Evolutionary conservation across 2,329 filamentous ascomycete genomes (phyloP).

Genomic region (Aspergillus brunneoviolaceus): DNA sequence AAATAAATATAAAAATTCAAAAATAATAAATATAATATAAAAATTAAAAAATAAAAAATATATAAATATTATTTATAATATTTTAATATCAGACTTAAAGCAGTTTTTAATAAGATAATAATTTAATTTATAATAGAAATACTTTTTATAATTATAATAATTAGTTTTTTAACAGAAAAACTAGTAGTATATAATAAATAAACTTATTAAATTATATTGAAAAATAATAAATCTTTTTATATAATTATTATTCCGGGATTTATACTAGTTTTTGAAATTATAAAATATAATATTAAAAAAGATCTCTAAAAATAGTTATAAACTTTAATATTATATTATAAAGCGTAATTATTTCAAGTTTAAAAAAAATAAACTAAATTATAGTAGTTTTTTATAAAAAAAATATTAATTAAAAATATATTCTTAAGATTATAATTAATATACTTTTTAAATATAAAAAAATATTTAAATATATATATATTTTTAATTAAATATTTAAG

Average conservation of each 20-base stretch:
- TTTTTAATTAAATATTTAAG: too few species aligned
- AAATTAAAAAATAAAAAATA: not conserved
- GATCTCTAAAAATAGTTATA: not conserved
- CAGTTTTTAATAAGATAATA: not conserved
- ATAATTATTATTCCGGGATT: not conserved
- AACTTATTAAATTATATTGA: not conserved
- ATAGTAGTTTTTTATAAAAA: too few species aligned
- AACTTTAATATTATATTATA: too few species aligned
- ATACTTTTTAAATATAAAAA: too few species aligned
- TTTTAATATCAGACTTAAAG: not conserved
- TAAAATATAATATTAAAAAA: not conserved
- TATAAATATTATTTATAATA: not conserved
- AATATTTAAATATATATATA: too few species aligned
- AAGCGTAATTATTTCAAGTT: fast-evolving
- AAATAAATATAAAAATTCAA: not conserved
- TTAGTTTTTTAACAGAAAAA: not conserved
- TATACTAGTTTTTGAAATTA: not conserved
- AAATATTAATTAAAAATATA: too few species aligned
- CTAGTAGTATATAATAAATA: not conserved
- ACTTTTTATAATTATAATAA: not conserved
- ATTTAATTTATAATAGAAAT: not conserved
- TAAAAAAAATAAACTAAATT: too few species aligned
- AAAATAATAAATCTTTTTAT: not conserved
- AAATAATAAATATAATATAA: too few species aligned
- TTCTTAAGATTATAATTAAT: too few species aligned